Evolutionary conservation across 495 filamentous ascomycete species (phyloP).

Genomic region (Neurospora sp.): DNA sequence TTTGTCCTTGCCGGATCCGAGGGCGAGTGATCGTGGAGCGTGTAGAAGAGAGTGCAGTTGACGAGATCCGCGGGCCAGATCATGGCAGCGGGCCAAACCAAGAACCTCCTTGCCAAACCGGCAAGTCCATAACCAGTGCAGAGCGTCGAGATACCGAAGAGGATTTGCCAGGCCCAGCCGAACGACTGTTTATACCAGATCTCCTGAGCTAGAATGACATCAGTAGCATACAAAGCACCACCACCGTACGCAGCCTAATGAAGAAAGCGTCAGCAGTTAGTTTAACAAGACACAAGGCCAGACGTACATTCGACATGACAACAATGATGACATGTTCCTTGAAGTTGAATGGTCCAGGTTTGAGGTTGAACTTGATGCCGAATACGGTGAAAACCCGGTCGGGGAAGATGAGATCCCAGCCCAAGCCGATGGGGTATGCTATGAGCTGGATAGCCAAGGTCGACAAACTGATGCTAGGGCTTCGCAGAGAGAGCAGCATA

Average conservation of each 20-base stretch:
- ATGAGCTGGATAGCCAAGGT: conserved; percentile 60
- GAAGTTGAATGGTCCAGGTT: conserved; percentile 65
- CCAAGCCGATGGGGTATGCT: conserved; percentile 59
- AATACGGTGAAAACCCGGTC: conserved; percentile 47
- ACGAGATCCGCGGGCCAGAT: conserved; percentile 63
- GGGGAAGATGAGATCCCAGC: conserved; percentile 44
- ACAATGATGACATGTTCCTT: conserved; percentile 74
- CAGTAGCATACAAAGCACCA: conserved; percentile 37
- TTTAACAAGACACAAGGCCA: background rate
- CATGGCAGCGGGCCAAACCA: conserved; percentile 61
- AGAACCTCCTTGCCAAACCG: conserved; percentile 52
- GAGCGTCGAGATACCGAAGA: conserved; percentile 61
- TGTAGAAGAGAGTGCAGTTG: conserved; percentile 55
- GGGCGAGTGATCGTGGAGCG: conserved; percentile 53
- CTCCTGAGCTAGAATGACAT: conserved; percentile 34
- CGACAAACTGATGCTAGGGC: conserved; percentile 54
- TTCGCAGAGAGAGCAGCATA: conserved; percentile 58
- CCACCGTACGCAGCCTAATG: conserved; percentile 34
- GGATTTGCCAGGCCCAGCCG: conserved; percentile 54
- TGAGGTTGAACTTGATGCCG: conserved; percentile 51
- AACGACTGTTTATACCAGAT: conserved; percentile 28
- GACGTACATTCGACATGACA: conserved; percentile 54
- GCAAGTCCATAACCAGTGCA: conserved; percentile 64
- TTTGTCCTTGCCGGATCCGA: conserved; percentile 47
- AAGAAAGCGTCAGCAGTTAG: conserved; percentile 6